Conservation (phyloP, 495 filamentous ascomycete genomes). For the Xylaria cubensis region DNA sequence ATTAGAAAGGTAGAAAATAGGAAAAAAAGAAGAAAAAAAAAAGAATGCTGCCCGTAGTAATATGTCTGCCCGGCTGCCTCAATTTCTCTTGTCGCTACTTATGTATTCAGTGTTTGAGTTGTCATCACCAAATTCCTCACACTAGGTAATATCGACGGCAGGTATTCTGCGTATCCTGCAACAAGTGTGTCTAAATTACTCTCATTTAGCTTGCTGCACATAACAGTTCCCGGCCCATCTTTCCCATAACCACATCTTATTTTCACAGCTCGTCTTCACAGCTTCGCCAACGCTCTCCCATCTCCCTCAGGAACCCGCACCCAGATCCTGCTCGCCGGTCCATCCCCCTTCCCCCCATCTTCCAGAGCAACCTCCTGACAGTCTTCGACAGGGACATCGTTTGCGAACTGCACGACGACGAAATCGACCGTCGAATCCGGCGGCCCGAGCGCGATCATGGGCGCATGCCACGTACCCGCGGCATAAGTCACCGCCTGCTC, state of each 20-base stretch:
- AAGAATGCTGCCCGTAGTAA: neutral
- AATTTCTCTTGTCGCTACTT: no score
- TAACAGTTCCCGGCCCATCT: neutral
- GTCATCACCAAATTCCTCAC: neutral
- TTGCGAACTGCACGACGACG: slow-evolving; percentile 87
- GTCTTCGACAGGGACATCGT: slow-evolving; percentile 84
- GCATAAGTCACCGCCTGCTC: slow-evolving; percentile 90
- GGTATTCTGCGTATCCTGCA: neutral
- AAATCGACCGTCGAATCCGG: slow-evolving; percentile 71
- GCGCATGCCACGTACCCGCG: slow-evolving; percentile 94
- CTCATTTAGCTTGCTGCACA: neutral
- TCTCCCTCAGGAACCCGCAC: slow-evolving; percentile 49
- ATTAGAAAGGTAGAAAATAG: neutral
- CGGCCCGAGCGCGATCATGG: slow-evolving; percentile 83
- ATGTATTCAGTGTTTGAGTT: neutral
- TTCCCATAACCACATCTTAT: no score
- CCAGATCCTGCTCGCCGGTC: slow-evolving; percentile 33
- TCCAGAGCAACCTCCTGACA: slow-evolving; percentile 77
- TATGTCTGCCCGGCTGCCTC: neutral
- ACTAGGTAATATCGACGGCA: neutral
- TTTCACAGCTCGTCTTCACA: slow-evolving; percentile 13
- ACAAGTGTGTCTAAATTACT: neutral
- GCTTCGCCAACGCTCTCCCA: slow-evolving; percentile 1
- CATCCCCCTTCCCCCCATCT: slow-evolving; percentile 40
- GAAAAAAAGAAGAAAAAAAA: neutral